Conservation (phyloP, 768 basidiomycete species). For the Rhodotorula graminis region DNA sequence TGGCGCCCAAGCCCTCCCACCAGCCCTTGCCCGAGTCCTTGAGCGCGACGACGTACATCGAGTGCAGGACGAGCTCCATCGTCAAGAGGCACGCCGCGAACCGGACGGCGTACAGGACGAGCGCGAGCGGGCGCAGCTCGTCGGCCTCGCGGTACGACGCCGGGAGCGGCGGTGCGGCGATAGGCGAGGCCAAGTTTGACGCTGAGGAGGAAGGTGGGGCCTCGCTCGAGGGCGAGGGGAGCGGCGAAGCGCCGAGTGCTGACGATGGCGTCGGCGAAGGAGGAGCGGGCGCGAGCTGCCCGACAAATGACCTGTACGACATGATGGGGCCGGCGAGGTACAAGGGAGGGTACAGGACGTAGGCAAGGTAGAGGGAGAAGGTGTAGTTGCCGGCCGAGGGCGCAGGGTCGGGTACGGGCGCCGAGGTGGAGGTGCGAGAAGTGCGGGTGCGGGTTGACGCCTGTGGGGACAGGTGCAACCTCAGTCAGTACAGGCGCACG, state of each 20-base stretch:
- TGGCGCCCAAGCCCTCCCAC: slow-evolving; percentile 9
- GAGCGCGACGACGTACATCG: slow-evolving; percentile 94
- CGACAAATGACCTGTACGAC: slow-evolving; percentile 90
- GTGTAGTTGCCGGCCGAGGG: slow-evolving; percentile 55
- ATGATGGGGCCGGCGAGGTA: slow-evolving; percentile 96
- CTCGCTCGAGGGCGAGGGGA: slow-evolving; percentile 16
- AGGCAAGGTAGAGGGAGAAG: slow-evolving; percentile 69
- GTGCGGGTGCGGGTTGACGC: not conserved
- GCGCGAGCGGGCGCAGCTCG: not conserved
- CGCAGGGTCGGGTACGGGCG: slow-evolving; percentile 60
- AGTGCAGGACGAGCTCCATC: slow-evolving; percentile 88
- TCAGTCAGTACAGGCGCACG: not conserved
- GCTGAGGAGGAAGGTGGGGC: no score
- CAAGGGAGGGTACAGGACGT: slow-evolving; percentile 83
- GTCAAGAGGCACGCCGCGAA: slow-evolving; percentile 67
- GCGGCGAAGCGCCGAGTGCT: slow-evolving; percentile 44
- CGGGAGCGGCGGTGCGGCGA: not conserved
- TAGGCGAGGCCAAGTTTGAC: not conserved
- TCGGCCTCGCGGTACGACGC: slow-evolving; percentile 26
- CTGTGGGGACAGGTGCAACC: no score
- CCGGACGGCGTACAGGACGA: slow-evolving; percentile 60
- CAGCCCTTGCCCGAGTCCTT: slow-evolving; percentile 65
- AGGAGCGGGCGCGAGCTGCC: slow-evolving; percentile 61
- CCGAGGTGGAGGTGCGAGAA: slow-evolving; percentile 31
- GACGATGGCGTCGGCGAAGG: slow-evolving; percentile 47